Evolutionary conservation across 768 basidiomycete species (phyloP).

Genomic region (Neoboletus brunneissimus): DNA sequence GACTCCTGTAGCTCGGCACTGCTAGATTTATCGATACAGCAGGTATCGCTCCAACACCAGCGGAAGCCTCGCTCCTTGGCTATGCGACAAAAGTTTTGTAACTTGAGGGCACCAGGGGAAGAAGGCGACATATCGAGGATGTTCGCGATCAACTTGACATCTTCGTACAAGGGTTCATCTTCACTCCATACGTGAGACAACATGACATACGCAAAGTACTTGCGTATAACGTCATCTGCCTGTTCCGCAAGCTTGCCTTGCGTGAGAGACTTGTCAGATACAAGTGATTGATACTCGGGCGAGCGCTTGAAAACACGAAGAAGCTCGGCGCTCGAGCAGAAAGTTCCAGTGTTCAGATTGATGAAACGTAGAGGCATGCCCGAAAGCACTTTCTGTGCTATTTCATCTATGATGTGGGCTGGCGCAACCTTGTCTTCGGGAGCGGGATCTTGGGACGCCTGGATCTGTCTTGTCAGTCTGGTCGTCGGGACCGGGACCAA

Average conservation of each 20-base stretch:
- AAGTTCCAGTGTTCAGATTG: conserved; percentile 18
- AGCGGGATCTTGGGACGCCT: not conserved
- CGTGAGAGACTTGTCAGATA: conserved; percentile 6
- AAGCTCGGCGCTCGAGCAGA: conserved; percentile 18
- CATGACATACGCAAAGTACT: conserved; percentile 28
- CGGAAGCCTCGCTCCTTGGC: conserved; percentile 17
- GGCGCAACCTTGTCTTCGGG: conserved; percentile 10
- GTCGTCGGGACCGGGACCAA: not conserved
- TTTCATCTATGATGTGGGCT: conserved; percentile 15
- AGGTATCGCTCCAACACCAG: conserved; percentile 33
- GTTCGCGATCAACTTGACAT: conserved; percentile 10
- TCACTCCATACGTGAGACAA: conserved; percentile 30
- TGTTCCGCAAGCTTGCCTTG: conserved; percentile 10
- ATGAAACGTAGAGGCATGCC: conserved; percentile 26
- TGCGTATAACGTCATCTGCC: conserved; percentile 14
- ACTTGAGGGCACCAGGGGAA: conserved; percentile 18
- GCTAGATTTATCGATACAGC: conserved; percentile 30
- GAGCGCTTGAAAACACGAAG: conserved; percentile 18
- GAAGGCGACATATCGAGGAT: conserved; percentile 19
- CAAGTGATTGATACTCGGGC: conserved; percentile 9
- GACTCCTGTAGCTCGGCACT: conserved; percentile 32
- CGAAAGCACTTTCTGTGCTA: conserved; percentile 15
- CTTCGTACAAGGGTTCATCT: conserved; percentile 24
- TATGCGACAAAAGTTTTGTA: conserved; percentile 22
- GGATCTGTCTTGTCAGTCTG: not conserved